Conservation (phyloP, 208 protist genomes). For the Crithidia bombi region DNA sequence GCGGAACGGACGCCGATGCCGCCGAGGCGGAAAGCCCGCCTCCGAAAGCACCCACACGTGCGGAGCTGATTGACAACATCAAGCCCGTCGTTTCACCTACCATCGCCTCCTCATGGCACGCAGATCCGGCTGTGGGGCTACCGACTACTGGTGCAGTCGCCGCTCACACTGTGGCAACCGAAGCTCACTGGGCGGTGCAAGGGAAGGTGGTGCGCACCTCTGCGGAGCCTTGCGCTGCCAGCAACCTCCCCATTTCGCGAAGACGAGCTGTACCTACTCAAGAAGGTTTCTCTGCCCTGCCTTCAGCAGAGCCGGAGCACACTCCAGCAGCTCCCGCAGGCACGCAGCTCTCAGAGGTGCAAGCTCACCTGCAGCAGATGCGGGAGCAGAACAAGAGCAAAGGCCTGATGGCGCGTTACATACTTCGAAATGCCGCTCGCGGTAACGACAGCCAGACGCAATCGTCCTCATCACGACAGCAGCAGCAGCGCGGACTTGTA, state of each 20-base stretch:
- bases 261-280: conserved; percentile 3
- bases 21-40: conserved; percentile 26
- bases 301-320: not conserved
- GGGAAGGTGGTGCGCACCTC: conserved; percentile 27
- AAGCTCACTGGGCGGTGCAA: conserved; percentile 3
- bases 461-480: not conserved
- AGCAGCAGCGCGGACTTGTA: conserved; percentile 23
- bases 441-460: not conserved
- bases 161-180: not conserved
- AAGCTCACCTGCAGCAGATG: conserved; percentile 53
- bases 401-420: conserved; percentile 59
- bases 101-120: conserved; percentile 3
- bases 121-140: conserved; percentile 6
- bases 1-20: not conserved
- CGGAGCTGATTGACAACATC: conserved; percentile 21
- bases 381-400: conserved; percentile 37
- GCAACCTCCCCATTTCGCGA: conserved; percentile 34
- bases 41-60: conserved; percentile 24
- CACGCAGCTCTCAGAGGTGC: conserved; percentile 53
- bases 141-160: not conserved
- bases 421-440: conserved; percentile 48
- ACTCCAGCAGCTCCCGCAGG: not conserved
- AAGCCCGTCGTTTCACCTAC: not conserved
- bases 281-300: not conserved
- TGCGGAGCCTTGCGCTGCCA: conserved; percentile 28